Base-by-base conservation (phyloP, 495 filamentous ascomycete species). In the Aspergillus steynii region DNA sequence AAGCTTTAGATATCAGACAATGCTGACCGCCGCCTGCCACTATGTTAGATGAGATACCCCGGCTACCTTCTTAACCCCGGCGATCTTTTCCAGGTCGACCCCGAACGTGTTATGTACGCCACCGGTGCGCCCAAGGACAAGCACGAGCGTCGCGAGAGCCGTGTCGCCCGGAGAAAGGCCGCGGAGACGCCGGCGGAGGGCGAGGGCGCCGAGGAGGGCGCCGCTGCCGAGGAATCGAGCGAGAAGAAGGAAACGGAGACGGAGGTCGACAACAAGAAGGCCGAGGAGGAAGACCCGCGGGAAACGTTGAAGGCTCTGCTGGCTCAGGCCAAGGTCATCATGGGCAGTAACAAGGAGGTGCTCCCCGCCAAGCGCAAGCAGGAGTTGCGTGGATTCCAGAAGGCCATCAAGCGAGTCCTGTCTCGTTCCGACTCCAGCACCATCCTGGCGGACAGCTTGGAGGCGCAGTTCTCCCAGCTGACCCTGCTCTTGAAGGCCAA, bases 31-130 rank as follows among this genome's bases (percentile, higher is more conserved):
- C 32, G 26, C 8, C 37, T 14, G 3, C 9, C 12, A 10, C 37
- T 10, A 10, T 32, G n/a, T 5, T 66, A 97, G 95, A 96, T 98
- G 90, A 83, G 80, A 51, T 88, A 96, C 70, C 93, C 95, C 1
- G 88, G 91, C 62, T 99, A 98, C 77, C 89, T 93, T 68, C 88
- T 99, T 29, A 99, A 99, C 75, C 95, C 95, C 9, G 95, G 95
- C 53, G 95, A 99, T 71, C 89, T 99, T 82, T 99, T 98, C 83
- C 90, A 94, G 68, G 96, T 99, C 68, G 90, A 97, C 7, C 83
- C 88, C 48, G 91, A 95, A 5, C 85, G 86, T 60, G 96, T 98
- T 32, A 82, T 99, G 75, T 90, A 77, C 64, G 95, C 91, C 27
- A 97, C 92, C 9, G 95, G 95, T 34, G 83, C 82, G 2, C 82